These are phyloP conservation scores for Epichloe sibirici DNA, from an alignment of 2,329 filamentous ascomycete species.

Conservation along the genomic window DNA sequence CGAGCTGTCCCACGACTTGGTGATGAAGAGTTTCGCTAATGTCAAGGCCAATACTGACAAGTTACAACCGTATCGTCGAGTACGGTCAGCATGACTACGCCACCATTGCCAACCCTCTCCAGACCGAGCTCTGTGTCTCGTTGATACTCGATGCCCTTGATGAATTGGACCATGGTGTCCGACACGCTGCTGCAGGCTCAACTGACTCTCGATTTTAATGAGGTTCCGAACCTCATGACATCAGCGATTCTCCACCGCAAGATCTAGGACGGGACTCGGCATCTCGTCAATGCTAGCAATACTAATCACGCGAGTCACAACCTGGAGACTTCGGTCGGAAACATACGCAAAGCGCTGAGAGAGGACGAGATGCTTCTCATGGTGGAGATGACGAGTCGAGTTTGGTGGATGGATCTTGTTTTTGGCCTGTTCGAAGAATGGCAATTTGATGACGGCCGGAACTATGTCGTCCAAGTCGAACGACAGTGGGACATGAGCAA, in stretches of 20 bases:
- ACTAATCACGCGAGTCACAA: slow-evolving; percentile 21
- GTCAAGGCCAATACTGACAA: background rate
- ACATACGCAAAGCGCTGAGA: background rate
- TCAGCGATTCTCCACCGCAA: background rate
- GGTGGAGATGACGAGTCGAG: slow-evolving; percentile 8
- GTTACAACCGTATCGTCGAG: background rate
- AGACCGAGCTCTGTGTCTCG: background rate
- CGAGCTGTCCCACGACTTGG: background rate
- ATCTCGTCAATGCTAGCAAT: slow-evolving; percentile 23
- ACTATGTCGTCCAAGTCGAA: slow-evolving; percentile 4
- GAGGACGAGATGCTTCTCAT: slow-evolving; percentile 1
- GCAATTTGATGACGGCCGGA: slow-evolving; percentile 16
- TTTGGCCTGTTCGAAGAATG: slow-evolving; percentile 24
- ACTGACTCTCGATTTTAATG: background rate
- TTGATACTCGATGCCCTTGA: background rate
- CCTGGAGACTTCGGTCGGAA: background rate
- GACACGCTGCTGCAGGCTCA: background rate
- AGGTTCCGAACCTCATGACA: background rate
- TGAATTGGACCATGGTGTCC: background rate
- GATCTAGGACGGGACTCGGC: slow-evolving; percentile 12
- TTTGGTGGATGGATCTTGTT: slow-evolving; percentile 18
- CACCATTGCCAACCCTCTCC: background rate
- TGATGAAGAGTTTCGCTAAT: background rate
- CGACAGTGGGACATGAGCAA: background rate
- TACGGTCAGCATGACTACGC: background rate